phyloP scores from a whole-genome alignment of 768 basidiomycete genomes.

The Pholiota microspora region DNA sequence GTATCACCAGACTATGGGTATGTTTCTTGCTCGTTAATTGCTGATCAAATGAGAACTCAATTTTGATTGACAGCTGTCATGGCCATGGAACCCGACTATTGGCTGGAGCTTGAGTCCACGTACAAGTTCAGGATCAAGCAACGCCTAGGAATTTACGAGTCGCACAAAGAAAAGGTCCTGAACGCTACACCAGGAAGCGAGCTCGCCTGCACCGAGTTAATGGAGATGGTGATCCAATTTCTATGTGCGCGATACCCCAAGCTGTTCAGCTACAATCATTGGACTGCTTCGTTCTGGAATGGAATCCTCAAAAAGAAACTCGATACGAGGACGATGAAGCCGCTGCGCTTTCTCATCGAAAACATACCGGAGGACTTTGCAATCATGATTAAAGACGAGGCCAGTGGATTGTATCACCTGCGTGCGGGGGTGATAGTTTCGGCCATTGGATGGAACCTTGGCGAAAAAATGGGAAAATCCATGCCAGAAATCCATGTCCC shows the following conservation, averaged over 20 bases:
- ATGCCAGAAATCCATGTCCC: conserved; percentile 44
- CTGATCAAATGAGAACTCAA: too few relatives aligned
- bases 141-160: conserved; percentile 38
- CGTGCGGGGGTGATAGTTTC: conserved; percentile 46
- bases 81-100: conserved; percentile 51
- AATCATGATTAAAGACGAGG: conserved; percentile 38
- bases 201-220: conserved; percentile 46
- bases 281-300: conserved; percentile 39
- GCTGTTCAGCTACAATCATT: conserved; percentile 39
- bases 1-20: conserved; percentile 58
- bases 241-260: conserved; percentile 56
- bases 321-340: conserved; percentile 13
- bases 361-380: conserved; percentile 54
- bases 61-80: conserved; percentile 42
- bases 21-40: conserved; percentile 9
- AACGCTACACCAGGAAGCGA: conserved; percentile 48
- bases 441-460: conserved; percentile 47
- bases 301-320: conserved; percentile 34
- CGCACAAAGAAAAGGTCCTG: conserved; percentile 38
- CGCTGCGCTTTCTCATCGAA: conserved; percentile 46
- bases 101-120: conserved; percentile 56
- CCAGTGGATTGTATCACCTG: conserved; percentile 41
- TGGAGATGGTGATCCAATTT: conserved; percentile 56
- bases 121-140: conserved; percentile 43
- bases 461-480: conserved; percentile 45